Percentiles rank a stretch among this genome's conserved stretches.
phyloP scores from a whole-genome alignment of 1,284 basidiomycete species.

The Laetiporus sulphureus region DNA sequence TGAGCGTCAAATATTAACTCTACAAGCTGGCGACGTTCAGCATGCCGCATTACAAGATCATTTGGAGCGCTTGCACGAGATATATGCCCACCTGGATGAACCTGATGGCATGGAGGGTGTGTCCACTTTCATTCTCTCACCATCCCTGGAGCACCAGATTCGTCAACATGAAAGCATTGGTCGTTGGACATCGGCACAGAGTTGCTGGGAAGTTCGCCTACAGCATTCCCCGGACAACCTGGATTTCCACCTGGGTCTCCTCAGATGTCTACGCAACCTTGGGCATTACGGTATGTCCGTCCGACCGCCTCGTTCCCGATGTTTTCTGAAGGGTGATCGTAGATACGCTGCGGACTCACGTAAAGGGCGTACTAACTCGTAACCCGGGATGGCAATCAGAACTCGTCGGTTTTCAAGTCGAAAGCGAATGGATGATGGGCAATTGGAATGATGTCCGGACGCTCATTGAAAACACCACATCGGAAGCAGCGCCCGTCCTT shows the following conservation, averaged over 20 bases:
- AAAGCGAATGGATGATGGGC: slow-evolving; percentile 94
- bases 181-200: slow-evolving; percentile 97
- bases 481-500: slow-evolving; percentile 58
- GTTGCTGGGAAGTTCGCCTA: slow-evolving; percentile 98
- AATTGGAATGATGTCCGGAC: slow-evolving; percentile 82
- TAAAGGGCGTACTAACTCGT: slow-evolving; percentile 83
- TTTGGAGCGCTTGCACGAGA: slow-evolving; percentile 92
- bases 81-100: slow-evolving; percentile 95
- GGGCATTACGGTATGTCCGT: slow-evolving; percentile 86
- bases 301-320: not conserved
- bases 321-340: slow-evolving; percentile 4
- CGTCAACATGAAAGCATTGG: slow-evolving; percentile 98
- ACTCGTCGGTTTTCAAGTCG: slow-evolving; percentile 83
- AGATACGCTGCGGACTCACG: slow-evolving; percentile 96
- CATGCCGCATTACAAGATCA: slow-evolving; percentile 62
- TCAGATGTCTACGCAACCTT: slow-evolving; percentile 89
- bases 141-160: slow-evolving; percentile 94
- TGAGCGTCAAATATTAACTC: slow-evolving; percentile 69
- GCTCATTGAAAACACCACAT: slow-evolving; percentile 45
- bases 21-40: slow-evolving; percentile 39
- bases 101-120: slow-evolving; percentile 99
- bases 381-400: slow-evolving; percentile 81
- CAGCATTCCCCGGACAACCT: slow-evolving; percentile 89
- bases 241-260: slow-evolving; percentile 83
- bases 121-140: slow-evolving; percentile 83